Base-by-base conservation (phyloP, 768 basidiomycete genomes). In the Leccinum longicurvipes region DNA sequence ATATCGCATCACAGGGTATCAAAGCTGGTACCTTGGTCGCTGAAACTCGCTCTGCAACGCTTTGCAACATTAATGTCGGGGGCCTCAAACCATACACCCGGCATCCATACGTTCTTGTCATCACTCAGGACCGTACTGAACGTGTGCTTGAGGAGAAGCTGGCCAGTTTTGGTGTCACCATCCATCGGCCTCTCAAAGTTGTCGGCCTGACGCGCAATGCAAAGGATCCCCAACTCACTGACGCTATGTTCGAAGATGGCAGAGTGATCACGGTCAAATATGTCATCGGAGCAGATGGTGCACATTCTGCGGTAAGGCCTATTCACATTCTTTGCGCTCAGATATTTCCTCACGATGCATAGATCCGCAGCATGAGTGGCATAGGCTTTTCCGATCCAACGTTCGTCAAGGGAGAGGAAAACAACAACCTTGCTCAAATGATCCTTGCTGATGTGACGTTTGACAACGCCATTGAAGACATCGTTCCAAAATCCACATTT, bases 261-360 rank as follows among this genome's bases (percentile, higher is more conserved):
- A 72, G 72, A 32, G 62, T 68, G 12, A 72, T 82, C 34, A 72
- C 65, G 3, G 65, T 81, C 14, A 73, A 72, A 31, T 81, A 80
- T 62, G 75, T 82, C 5, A 60, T 82, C 29, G 81, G 78, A 23
- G 80, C 81, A 6, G 82, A 84, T 60, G 81, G 82, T 4, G 67
- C 79, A 3, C 73, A 64, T 54, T 83, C 81, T 1, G 60, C 63
- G 31, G 82, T 81, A 60, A 48, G 73, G 62, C 48, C 6, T 23
- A 27, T n/a, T 52, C 6, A 9, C 48, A 25, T n/a, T 27, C 8
- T 36, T 32, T 47, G 6, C 11, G 2, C 14, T 27, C 19, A 1
- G 1, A 25, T n/a, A 23, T 50, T 1, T 6, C 17, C 47, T 56
- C 15, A 51, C 7, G 10, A 6, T 1, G 1, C 9, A 3, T 49